phyloP scores from a whole-genome alignment of 1,284 basidiomycete genomes.

The Anthracocystis panici-leucophaei region DNA sequence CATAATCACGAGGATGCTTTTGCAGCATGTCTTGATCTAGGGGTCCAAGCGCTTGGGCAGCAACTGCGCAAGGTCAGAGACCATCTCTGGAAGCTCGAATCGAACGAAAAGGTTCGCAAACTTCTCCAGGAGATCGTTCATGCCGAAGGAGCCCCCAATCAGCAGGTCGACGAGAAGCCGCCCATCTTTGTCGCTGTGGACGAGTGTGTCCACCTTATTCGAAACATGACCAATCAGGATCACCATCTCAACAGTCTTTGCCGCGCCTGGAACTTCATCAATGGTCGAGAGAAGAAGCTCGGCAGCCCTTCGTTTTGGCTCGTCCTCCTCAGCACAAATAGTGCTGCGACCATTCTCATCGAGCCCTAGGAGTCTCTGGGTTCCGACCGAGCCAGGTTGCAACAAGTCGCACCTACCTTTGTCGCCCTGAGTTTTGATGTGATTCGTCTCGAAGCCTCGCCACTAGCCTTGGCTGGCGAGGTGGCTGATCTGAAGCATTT shows the following conservation, averaged over 20 bases:
- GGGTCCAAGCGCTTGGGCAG: background rate
- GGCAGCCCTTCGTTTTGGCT: background rate
- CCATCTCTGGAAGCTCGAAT: background rate
- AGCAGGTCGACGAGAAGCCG: background rate
- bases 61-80: background rate
- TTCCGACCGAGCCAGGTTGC: no score
- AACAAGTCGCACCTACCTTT: background rate
- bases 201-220: conserved; percentile 9
- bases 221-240: background rate
- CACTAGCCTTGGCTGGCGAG: background rate
- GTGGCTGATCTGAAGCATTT: background rate
- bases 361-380: background rate
- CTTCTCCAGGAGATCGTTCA: background rate
- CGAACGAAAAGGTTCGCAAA: background rate
- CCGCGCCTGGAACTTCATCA: background rate
- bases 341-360: background rate
- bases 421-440: background rate
- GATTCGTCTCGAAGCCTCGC: background rate
- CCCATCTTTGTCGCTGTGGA: conserved; percentile 11
- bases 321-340: background rate
- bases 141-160: background rate
- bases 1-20: no score
- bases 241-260: background rate
- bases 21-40: background rate
- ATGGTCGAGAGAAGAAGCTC: background rate